phyloP scores from a whole-genome alignment of 2,329 filamentous ascomycete genomes.

The Fusarium tupiense region DNA sequence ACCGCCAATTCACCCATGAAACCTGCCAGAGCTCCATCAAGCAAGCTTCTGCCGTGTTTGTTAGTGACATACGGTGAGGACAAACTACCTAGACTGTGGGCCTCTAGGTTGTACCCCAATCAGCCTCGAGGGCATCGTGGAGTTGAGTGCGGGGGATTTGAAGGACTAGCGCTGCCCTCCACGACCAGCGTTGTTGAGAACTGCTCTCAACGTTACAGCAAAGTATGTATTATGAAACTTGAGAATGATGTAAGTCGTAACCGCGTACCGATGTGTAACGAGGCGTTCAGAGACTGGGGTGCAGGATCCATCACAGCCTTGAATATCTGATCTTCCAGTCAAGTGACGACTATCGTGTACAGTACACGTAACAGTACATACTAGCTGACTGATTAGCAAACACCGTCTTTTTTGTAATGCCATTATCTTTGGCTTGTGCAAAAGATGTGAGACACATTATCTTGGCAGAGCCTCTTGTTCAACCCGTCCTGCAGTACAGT shows the following conservation, averaged over 20 bases:
- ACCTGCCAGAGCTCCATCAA: slow-evolving; percentile 25
- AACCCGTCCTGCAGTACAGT: not conserved
- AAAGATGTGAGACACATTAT: not conserved
- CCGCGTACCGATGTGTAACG: not conserved
- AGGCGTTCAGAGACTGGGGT: not conserved
- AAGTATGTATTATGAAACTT: slow-evolving; percentile 18
- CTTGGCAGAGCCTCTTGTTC: slow-evolving; percentile 3
- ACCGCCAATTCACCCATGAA: slow-evolving; percentile 25
- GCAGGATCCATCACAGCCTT: not conserved
- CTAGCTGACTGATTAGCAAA: not conserved
- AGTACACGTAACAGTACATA: not conserved
- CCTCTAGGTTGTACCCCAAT: slow-evolving; percentile 26
- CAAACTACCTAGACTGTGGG: slow-evolving; percentile 1
- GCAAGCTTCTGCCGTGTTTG: slow-evolving; percentile 10
- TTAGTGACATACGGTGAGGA: slow-evolving; percentile 43
- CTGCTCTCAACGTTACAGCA: slow-evolving; percentile 30
- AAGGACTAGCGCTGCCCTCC: slow-evolving; percentile 20
- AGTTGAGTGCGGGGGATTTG: slow-evolving; percentile 39
- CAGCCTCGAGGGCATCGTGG: slow-evolving; percentile 34
- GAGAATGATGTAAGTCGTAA: slow-evolving; percentile 19
- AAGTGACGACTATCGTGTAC: slow-evolving; percentile 1
- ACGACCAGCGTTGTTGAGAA: slow-evolving; percentile 33
- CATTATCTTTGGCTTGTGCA: not conserved
- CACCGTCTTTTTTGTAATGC: not conserved
- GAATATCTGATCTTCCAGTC: not conserved